Conservation (phyloP, 1,139 yeast species). For the Hemisphaericaspora lyxosophila region DNA sequence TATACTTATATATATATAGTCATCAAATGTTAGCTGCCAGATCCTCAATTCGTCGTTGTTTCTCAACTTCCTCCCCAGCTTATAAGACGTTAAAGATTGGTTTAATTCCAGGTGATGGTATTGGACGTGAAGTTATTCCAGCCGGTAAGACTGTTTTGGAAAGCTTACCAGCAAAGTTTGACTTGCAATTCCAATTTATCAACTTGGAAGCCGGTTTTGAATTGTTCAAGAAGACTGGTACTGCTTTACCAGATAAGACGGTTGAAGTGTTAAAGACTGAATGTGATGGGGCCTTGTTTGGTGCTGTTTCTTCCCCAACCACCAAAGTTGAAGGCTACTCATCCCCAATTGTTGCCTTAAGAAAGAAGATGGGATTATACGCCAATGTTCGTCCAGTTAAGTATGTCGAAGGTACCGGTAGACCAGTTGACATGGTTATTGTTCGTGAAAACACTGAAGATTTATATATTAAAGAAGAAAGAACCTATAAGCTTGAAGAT, state of each 20-base stretch:
- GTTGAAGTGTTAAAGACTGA: slow-evolving; percentile 73
- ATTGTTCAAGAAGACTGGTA: slow-evolving; percentile 87
- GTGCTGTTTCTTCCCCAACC: slow-evolving; percentile 95
- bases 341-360: slow-evolving; percentile 95
- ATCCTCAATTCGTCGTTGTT: slow-evolving; percentile 31
- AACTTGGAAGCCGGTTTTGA: slow-evolving; percentile 93
- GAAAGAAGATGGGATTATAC: slow-evolving; percentile 90
- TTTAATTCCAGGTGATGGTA: slow-evolving; percentile 97
- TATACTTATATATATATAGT: no score
- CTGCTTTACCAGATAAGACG: slow-evolving; percentile 92
- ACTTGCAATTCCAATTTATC: slow-evolving; percentile 79
- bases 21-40: slow-evolving; percentile 24
- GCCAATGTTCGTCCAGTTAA: slow-evolving; percentile 98
- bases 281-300: slow-evolving; percentile 96
- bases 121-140: slow-evolving; percentile 96
- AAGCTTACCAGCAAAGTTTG: slow-evolving; percentile 72
- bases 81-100: slow-evolving; percentile 46
- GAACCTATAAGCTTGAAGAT: slow-evolving; percentile 63
- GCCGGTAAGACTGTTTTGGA: slow-evolving; percentile 86
- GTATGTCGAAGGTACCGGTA: slow-evolving; percentile 77
- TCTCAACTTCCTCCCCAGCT: slow-evolving; percentile 33
- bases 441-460: slow-evolving; percentile 99
- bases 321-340: slow-evolving; percentile 94
- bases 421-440: slow-evolving; percentile 95
- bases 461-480: slow-evolving; percentile 91